Conservation (phyloP, 805 yeast species). For the Clavispora fructus region DNA sequence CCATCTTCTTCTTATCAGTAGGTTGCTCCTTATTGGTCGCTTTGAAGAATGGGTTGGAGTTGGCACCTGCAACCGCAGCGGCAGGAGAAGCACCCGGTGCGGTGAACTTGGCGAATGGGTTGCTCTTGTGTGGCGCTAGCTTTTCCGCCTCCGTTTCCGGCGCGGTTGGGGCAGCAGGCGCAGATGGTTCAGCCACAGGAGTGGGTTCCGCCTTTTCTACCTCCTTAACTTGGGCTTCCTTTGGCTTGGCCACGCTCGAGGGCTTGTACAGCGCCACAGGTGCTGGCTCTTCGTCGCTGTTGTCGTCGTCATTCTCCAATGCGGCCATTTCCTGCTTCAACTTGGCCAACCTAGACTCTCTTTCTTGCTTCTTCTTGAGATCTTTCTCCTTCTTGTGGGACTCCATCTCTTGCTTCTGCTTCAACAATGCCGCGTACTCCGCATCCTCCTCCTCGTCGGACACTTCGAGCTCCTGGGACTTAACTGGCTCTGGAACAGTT, state of each 20-base stretch:
- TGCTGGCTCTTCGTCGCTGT: constrained; percentile 15
- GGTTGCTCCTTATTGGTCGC: constrained; percentile 25
- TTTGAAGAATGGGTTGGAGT: constrained; percentile 58
- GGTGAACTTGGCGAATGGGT: constrained; percentile 43
- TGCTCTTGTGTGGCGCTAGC: constrained; percentile 21
- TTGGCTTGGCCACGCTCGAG: constrained; percentile 2
- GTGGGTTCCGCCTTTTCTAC: not conserved
- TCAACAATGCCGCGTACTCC: constrained; percentile 45
- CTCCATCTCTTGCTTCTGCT: constrained; percentile 41
- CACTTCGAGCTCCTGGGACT: not conserved
- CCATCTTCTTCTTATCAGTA: constrained; percentile 55
- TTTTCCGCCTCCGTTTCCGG: not conserved
- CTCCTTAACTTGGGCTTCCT: not conserved
- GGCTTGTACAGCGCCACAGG: constrained; percentile 11
- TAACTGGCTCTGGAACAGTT: constrained; percentile 3
- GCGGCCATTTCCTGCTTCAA: constrained; percentile 57
- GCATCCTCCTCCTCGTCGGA: constrained; percentile 39
- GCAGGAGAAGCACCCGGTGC: not conserved
- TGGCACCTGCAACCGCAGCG: constrained; percentile 7
- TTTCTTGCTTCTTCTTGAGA: constrained; percentile 49
- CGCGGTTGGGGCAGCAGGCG: constrained; percentile 11
- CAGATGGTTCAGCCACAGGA: not conserved
- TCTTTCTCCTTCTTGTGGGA: constrained; percentile 38
- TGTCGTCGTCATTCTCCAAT: constrained; percentile 29
- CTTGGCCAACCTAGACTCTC: constrained; percentile 55